A percentile compares a stretch with the other conserved stretches of the same genome.
Evolutionary conservation across 371 early-diverging fungal species (phyloP).

Genomic region (Circinella umbellata): DNA sequence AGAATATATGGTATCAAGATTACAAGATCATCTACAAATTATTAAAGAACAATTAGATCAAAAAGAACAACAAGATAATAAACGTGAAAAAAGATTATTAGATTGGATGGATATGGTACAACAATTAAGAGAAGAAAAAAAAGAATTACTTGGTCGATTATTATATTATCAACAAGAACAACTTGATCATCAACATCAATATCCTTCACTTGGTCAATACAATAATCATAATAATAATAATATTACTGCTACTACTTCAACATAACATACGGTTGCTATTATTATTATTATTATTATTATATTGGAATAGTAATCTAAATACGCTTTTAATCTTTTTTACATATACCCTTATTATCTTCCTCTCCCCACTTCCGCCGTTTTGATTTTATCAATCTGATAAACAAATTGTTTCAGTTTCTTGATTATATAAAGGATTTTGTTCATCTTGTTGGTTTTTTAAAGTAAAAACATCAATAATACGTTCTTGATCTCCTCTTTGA

Average conservation of each 20-base stretch:
- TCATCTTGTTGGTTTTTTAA: background rate
- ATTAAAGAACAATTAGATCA: background rate
- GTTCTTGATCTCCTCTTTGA: constrained; percentile 22
- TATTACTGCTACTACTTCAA: too few species aligned
- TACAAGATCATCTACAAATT: background rate
- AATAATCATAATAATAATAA: too few species aligned
- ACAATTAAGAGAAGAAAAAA: background rate
- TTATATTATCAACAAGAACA: too few species aligned
- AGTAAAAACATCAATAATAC: background rate
- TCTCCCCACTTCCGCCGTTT: too few species aligned
- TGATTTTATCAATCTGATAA: constrained; percentile 5
- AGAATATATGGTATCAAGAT: background rate
- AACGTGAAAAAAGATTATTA: background rate
- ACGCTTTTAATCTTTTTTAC: too few species aligned
- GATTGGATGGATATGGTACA: background rate
- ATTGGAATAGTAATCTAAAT: too few species aligned
- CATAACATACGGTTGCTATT: too few species aligned
- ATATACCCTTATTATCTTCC: too few species aligned
- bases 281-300: too few species aligned
- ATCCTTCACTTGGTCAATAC: too few species aligned
- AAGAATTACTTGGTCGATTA: background rate
- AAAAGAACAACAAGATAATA: background rate
- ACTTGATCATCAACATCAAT: too few species aligned
- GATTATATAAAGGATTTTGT: too few species aligned
- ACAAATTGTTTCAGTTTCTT: background rate